These are phyloP conservation scores for Plasmopara viticola DNA, from an alignment of 352 stramenopile species.

Conservation along the genomic window DNA sequence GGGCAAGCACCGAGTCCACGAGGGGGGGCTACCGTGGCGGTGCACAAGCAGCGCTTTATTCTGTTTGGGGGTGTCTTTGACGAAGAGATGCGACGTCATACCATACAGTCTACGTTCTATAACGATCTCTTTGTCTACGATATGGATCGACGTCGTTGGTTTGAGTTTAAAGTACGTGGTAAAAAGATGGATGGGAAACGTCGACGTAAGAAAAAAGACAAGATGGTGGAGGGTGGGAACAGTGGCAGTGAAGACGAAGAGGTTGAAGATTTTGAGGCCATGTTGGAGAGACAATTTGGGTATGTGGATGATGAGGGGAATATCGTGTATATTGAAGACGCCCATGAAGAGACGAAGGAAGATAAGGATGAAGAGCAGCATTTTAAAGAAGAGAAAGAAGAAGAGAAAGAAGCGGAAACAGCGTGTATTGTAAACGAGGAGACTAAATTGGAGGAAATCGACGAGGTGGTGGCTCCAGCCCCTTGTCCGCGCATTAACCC, in stretches of 20 bases:
- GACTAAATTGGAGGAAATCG: conserved; percentile 19
- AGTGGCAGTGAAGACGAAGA: conserved; percentile 55
- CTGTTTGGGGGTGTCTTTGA: conserved; percentile 96
- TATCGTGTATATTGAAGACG: conserved; percentile 92
- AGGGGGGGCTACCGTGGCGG: conserved; percentile 70
- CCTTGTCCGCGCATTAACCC: conserved; percentile 86
- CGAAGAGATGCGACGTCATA: conserved; percentile 78
- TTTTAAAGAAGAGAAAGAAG: conserved; percentile 27
- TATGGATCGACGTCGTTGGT: conserved; percentile 95
- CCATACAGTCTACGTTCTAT: conserved; percentile 92
- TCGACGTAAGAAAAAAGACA: conserved; percentile 55
- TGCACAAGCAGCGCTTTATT: conserved; percentile 94
- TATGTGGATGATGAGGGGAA: conserved; percentile 94
- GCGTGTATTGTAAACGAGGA: conserved; percentile 11
- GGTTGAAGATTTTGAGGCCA: conserved; percentile 76
- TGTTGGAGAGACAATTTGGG: conserved; percentile 91
- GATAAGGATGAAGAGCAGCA: conserved; percentile 11
- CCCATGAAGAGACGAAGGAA: conserved; percentile 63
- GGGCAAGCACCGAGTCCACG: conserved; percentile 76
- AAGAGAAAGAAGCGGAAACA: conserved; percentile 34
- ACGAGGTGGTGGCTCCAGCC: conserved; percentile 22
- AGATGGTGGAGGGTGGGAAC: conserved; percentile 33
- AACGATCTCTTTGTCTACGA: conserved; percentile 97
- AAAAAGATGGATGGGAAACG: conserved; percentile 73
- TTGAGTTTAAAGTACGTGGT: conserved; percentile 84